Evolutionary conservation across 208 protist species (phyloP), one percentile per base, ranked within the genome.

Genomic region (Acanthamoeba lugdunensis): DNA sequence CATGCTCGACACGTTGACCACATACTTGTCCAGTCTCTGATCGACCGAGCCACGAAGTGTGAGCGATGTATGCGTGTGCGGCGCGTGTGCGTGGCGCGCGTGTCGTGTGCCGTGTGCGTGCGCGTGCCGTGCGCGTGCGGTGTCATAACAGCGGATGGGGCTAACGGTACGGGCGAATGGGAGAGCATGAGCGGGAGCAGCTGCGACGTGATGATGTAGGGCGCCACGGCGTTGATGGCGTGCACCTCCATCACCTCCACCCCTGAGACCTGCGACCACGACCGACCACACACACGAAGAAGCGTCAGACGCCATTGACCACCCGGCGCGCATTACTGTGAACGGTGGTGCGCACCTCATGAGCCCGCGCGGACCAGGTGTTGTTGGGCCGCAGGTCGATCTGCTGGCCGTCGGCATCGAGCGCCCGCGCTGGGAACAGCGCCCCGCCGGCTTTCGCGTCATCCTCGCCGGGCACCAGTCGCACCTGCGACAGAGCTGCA

Each of bases 1-100:
- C 98, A 99, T 99, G 28, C 98, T 98, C 23, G 96, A 98, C 28
- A 99, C 98, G 94, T 99, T 99, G 93, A 99, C 98, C 87, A 99
- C 98, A 96, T 98, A 98, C 33, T 50, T 45, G 41, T 81, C 73
- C 73, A 77, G 69, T 0, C 69, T 23, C 69, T 77, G 69, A 3
- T 48, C 94, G 67, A 97, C 97, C 8, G 95, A 94, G 98, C 50
- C 99, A 96, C 25, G 98, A 96, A 96, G 99, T 99, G 95, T 99
- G 28, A 97, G 96, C 96, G 41, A 48, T 48, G 41, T 4, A 48
- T 0, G 9, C 9, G 54, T 58, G 54, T 48, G 41, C 2, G 41
- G 41, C 41, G 41, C 9, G 41, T 48, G 41, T 5, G 41, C 9
- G 41, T 11, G 41, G 41, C 41, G 41, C 9, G 41, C 9, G 41